Base-by-base conservation (phyloP, 2,329 filamentous ascomycete genomes). In the Neonectria magnoliae region DNA sequence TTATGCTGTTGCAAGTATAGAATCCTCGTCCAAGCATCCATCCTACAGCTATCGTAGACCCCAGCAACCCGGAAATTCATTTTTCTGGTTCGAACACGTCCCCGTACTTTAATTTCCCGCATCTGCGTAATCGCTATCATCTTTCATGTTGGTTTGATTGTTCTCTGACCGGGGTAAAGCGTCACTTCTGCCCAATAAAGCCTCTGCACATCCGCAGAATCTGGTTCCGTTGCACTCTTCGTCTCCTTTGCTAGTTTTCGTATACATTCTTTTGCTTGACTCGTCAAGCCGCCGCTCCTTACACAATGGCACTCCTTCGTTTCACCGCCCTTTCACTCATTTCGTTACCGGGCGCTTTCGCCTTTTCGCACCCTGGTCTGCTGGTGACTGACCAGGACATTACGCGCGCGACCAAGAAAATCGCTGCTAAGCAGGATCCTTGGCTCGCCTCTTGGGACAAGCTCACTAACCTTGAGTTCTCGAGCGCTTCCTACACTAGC, bases 331-430 rank as follows among this genome's bases (percentile, higher is more conserved):
- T 56, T 25, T 18, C 14, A 10, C 16, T 45, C 29, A 33, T 52
- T 42, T 51, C 16, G 2, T 14, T 59, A 27, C 41, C 55, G 4
- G 13, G 14, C 13, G 20, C 36, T 13, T 31, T 55, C 4, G 60
- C 60, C 3, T 66, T 66, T 14, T 57, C 52, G 16, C 64, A 66
- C 22, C 64, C 64, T 9, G 64, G 64, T 9, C 56, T 66, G 14
- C 56, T 66, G 10, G 64, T 66, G 9, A 64, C 64, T 7, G 57
- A 66, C n/a, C n/a, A 57, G 16, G 64, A 64, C 41, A 60, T 66
- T 18, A 5, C 50, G 4, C 64, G 64, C 2, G 57, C 62, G 16
- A 64, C 60, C 27, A 45, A 45, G 5, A 57, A 66, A 13, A 52
- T 66, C 25, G 52, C 41, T 7, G 47, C 33, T 13, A 20, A 66